Base-by-base conservation (phyloP, 2,329 filamentous ascomycete species). In the Penicillium sp. region DNA sequence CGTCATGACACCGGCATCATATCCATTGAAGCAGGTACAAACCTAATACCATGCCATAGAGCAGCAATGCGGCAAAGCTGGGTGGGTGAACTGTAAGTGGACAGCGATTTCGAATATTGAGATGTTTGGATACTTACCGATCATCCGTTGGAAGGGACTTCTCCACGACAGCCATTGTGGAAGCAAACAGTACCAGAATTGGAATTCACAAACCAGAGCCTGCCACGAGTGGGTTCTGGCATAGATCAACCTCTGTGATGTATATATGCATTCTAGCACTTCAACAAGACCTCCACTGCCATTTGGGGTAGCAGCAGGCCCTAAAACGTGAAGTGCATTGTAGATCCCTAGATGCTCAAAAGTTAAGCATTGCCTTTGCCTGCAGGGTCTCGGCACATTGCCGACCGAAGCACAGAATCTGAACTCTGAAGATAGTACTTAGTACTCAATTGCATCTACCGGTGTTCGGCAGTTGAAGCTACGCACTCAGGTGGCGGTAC, bases 1-100 rank as follows among this genome's bases (percentile, higher is more conserved):
- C 1, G 76, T 78, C 75, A 79, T 78, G 56, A 79, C 78, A 6
- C 74, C 74, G 38, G 67, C 75, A 71, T 79, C 77, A 53, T 78
- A 79, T 2, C 76, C 77, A 65, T 79, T 78, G 65, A 79, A 79
- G 54, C 75, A 78, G 7, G 73, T 77, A 6, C 70, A 64, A 50
- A 20, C 20, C 20, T 20, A 78, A 76, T 12, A 78, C 70, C 72
- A 79, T 77, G 49, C 76, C 76, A 67, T 68, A 68, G 11, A 76
- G 64, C 50, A 76, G 43, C 22, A 75, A 62, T 8, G 73, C 73
- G 41, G 75, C 76, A 66, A 61, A 63, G 34, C 60, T 65, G 7
- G 7, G 25, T 28, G 15, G 22, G 6, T 22, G 14, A 34, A 15
- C 28, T 8, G 39, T 35, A n/a, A 53, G 37, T 37, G 14, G 3